Evolutionary conservation across 2,329 filamentous ascomycete species (phyloP).

Genomic region (Didymella lethalis): DNA sequence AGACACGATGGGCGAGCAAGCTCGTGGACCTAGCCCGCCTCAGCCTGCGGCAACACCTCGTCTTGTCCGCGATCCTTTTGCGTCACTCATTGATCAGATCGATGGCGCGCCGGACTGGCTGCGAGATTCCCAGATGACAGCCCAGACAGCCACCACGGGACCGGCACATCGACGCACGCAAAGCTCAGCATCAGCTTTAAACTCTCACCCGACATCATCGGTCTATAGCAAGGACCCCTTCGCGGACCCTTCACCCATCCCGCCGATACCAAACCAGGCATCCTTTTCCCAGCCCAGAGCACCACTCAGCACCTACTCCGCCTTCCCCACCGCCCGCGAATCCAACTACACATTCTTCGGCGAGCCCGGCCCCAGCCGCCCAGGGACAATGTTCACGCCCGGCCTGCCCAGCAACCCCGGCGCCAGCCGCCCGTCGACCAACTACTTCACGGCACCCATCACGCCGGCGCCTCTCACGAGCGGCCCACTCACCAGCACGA

Average conservation of each 20-base stretch:
- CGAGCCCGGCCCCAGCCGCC: constrained; percentile 46
- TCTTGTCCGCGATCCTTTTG: constrained; percentile 40
- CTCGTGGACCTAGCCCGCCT: constrained; percentile 36
- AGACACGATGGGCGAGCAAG: constrained; percentile 11
- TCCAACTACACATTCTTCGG: constrained; percentile 43
- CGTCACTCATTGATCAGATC: constrained; percentile 40
- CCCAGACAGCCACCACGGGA: constrained; percentile 13
- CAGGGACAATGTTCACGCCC: constrained; percentile 28
- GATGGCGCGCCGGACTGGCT: constrained; percentile 39
- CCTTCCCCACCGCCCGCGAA: constrained; percentile 34
- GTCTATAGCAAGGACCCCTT: constrained; percentile 42
- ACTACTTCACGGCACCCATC: constrained; percentile 37
- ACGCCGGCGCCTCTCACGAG: constrained; percentile 7
- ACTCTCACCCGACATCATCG: constrained; percentile 42
- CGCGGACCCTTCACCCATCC: constrained; percentile 34
- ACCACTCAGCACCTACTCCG: constrained; percentile 18
- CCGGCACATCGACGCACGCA: constrained; percentile 40
- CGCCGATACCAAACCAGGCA: constrained; percentile 15
- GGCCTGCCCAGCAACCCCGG: constrained; percentile 14
- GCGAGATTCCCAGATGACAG: constrained; percentile 23
- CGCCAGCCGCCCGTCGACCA: constrained; percentile 33
- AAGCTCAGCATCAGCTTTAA: constrained; percentile 41
- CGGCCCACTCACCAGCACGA: constrained; percentile 12
- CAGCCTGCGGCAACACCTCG: constrained; percentile 36
- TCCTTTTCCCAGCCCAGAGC: constrained; percentile 1